A percentile compares a stretch with the other conserved stretches of the same genome.
phyloP scores from a whole-genome alignment of 139 green algal genomes.

The Ostreobium quekettii region DNA sequence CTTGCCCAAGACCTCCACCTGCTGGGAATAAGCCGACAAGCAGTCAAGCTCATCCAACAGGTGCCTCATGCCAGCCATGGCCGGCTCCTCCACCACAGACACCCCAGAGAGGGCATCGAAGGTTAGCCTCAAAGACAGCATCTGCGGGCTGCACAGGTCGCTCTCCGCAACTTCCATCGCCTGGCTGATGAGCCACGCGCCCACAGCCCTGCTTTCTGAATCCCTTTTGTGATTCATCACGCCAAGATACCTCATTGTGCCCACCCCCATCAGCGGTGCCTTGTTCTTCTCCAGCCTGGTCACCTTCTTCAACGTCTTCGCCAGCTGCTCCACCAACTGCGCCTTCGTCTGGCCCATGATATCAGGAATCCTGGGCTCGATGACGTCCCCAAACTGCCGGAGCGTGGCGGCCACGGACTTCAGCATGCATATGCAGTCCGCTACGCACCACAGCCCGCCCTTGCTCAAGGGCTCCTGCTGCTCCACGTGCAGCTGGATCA shows the following conservation, averaged over 20 bases:
- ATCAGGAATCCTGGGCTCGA: background rate
- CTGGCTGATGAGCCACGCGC: background rate
- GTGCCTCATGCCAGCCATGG: background rate
- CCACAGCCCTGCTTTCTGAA: background rate
- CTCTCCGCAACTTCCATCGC: slow-evolving; percentile 4
- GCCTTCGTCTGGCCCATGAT: slow-evolving; percentile 13
- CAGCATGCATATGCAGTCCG: slow-evolving; percentile 15
- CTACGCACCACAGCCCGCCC: slow-evolving; percentile 1
- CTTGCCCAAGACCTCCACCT: slow-evolving; percentile 13
- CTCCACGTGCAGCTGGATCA: slow-evolving; percentile 18
- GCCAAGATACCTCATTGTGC: background rate
- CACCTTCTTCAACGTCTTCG: background rate
- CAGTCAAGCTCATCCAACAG: too few relatives aligned
- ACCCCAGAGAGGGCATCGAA: slow-evolving; percentile 9
- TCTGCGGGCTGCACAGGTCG: background rate
- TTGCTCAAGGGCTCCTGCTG: slow-evolving; percentile 16
- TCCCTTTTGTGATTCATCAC: slow-evolving; percentile 3
- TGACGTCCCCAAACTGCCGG: background rate
- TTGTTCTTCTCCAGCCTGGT: slow-evolving; percentile 6
- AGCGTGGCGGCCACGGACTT: background rate
- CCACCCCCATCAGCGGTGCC: background rate
- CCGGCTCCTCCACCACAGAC: background rate
- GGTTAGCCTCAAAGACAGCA: slow-evolving; percentile 1
- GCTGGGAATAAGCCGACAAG: slow-evolving; percentile 6
- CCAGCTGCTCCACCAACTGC: background rate